phyloP scores from a whole-genome alignment of 2,329 filamentous ascomycete genomes.

The Aschersonia sp. region DNA sequence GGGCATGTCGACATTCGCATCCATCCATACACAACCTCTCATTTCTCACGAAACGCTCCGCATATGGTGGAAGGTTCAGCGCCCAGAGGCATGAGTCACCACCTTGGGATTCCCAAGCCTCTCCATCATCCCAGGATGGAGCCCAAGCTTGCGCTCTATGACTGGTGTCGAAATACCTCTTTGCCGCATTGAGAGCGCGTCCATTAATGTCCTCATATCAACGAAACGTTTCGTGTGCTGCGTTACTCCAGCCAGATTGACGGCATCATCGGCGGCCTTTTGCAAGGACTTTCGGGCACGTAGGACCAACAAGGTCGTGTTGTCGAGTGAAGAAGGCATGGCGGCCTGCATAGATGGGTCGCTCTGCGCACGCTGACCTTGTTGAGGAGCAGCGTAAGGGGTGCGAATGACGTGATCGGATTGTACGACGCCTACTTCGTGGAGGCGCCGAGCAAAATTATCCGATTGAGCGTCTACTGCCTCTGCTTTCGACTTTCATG shows the following conservation, averaged over 20 bases:
- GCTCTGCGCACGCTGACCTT: too few relatives aligned
- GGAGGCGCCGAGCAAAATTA: slow-evolving; percentile 1
- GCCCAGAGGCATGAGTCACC: neutral
- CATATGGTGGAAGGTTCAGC: too few relatives aligned
- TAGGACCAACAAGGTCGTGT: neutral
- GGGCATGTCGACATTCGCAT: too few relatives aligned
- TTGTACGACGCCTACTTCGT: neutral
- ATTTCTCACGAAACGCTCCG: too few relatives aligned
- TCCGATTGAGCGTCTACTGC: neutral
- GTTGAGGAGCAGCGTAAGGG: too few relatives aligned
- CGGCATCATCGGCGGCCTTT: neutral
- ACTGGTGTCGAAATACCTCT: neutral
- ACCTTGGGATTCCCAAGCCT: neutral
- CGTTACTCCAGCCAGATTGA: neutral
- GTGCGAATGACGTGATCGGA: neutral
- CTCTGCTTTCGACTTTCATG: too few relatives aligned
- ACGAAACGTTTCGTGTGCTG: slow-evolving; percentile 1
- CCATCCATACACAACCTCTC: too few relatives aligned
- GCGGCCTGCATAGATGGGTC: too few relatives aligned
- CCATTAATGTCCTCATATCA: slow-evolving; percentile 1
- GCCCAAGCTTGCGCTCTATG: neutral
- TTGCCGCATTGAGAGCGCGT: slow-evolving; percentile 2
- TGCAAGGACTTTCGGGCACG: neutral
- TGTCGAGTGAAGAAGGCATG: neutral
- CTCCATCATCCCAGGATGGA: neutral